A percentile compares a stretch with the other conserved stretches of the same genome.
Evolutionary conservation across 176 grass and related monocot genomes (phyloP).

Genomic region (Avena eriantha): DNA sequence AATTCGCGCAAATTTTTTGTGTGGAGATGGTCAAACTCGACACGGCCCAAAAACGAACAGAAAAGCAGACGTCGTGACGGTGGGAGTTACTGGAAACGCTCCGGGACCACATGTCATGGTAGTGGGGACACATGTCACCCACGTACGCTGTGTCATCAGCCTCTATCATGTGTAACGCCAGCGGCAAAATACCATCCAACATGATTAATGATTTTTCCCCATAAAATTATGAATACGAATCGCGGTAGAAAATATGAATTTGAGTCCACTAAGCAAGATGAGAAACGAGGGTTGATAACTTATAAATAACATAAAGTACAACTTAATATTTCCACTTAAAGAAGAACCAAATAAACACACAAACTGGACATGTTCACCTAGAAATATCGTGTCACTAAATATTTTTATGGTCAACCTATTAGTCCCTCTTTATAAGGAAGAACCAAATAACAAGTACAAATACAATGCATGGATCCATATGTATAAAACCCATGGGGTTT

Average conservation of each 20-base stretch:
- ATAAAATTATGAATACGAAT: not conserved
- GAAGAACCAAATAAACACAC: too few relatives aligned
- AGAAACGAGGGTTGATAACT: not conserved
- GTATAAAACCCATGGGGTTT: not conserved
- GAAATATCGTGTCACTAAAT: too few relatives aligned
- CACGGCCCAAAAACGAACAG: not conserved
- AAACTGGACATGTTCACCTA: too few relatives aligned
- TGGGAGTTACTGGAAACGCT: too few relatives aligned
- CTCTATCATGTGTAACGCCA: not conserved
- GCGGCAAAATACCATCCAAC: not conserved
- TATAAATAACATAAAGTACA: too few relatives aligned
- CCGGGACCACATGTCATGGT: not conserved
- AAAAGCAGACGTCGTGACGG: not conserved
- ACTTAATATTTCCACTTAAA: too few relatives aligned
- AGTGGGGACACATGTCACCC: not conserved
- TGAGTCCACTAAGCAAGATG: not conserved
- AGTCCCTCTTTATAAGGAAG: too few relatives aligned
- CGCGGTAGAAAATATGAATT: not conserved
- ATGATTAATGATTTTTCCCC: not conserved
- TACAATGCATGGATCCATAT: not conserved
- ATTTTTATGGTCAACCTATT: too few relatives aligned
- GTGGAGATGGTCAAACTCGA: not conserved
- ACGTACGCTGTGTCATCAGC: not conserved
- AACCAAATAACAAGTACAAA: too few relatives aligned
- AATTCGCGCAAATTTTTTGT: not conserved